Evolutionary conservation across 192 early-diverging fungal genomes (phyloP).

Genomic region (Backusella luteola): DNA sequence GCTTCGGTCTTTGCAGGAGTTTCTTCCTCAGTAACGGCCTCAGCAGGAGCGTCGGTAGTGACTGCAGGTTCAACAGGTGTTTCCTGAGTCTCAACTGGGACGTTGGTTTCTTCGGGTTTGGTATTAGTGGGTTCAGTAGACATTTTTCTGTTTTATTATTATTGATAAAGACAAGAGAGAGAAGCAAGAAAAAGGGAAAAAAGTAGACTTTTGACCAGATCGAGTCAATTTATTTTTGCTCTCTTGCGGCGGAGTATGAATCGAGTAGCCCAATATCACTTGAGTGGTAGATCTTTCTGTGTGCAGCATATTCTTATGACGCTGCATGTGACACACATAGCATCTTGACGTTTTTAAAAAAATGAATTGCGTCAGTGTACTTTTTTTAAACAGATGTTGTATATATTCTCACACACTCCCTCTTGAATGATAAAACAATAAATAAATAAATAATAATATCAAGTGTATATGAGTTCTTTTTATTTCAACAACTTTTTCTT

Average conservation of each 20-base stretch:
- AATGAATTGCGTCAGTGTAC: background rate
- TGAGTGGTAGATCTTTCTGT: background rate
- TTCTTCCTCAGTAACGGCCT: conserved; percentile 10
- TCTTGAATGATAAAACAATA: background rate
- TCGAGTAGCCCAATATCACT: background rate
- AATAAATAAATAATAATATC: background rate
- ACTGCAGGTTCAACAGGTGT: background rate
- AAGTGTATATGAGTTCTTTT: background rate
- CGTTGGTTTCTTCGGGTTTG: background rate
- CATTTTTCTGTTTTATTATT: background rate
- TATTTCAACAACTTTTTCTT: background rate
- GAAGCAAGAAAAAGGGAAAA: background rate
- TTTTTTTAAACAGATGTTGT: background rate
- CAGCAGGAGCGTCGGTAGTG: background rate
- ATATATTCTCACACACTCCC: background rate
- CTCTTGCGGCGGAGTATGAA: background rate
- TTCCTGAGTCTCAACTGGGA: background rate
- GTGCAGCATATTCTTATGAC: conserved; percentile 7
- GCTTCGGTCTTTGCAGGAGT: background rate
- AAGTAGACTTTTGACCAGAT: background rate
- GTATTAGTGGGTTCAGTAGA: conserved; percentile 2
- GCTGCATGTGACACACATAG: background rate
- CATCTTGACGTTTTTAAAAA: conserved; percentile 1
- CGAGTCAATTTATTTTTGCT: background rate
- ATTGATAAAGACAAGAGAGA: background rate